phyloP scores from a whole-genome alignment of 345 rosid genomes.

The Lepidium aucheri region DNA sequence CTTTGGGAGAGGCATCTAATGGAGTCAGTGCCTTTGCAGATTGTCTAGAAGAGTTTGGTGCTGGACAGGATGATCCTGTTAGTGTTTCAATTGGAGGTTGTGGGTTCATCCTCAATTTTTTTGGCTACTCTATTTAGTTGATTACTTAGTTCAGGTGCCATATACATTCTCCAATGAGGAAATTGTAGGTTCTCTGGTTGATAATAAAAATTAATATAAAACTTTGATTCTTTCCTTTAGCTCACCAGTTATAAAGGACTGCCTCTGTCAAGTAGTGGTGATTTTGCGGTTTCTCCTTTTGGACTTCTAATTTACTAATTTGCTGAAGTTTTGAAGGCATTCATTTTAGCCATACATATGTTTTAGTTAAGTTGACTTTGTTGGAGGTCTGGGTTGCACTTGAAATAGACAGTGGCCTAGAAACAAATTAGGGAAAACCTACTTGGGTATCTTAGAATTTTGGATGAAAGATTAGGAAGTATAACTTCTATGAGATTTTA shows the following conservation, averaged over 20 bases:
- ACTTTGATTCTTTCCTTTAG: no score
- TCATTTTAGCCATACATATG: background rate
- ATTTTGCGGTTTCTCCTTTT: no score
- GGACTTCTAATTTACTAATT: no score
- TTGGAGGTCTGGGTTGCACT: background rate
- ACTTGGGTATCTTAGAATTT: background rate
- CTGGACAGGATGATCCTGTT: constrained; percentile 79
- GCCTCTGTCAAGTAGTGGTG: no score
- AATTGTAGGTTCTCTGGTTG: background rate
- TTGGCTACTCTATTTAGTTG: background rate
- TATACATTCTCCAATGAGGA: background rate
- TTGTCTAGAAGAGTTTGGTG: constrained; percentile 78
- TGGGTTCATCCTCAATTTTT: background rate
- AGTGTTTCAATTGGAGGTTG: constrained; percentile 85
- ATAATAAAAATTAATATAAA: no score
- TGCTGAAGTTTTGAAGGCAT: background rate
- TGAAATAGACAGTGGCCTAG: background rate
- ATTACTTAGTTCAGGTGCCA: background rate
- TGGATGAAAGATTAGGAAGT: background rate
- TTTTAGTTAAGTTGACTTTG: background rate
- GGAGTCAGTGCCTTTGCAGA: constrained; percentile 62
- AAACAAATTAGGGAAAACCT: background rate
- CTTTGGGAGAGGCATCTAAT: constrained; percentile 61
- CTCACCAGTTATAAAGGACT: no score
- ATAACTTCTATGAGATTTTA: no score